Evolutionary conservation across 805 yeast genomes (phyloP), one percentile per base, ranked within the genome.

Genomic region (Spathaspora boniae): DNA sequence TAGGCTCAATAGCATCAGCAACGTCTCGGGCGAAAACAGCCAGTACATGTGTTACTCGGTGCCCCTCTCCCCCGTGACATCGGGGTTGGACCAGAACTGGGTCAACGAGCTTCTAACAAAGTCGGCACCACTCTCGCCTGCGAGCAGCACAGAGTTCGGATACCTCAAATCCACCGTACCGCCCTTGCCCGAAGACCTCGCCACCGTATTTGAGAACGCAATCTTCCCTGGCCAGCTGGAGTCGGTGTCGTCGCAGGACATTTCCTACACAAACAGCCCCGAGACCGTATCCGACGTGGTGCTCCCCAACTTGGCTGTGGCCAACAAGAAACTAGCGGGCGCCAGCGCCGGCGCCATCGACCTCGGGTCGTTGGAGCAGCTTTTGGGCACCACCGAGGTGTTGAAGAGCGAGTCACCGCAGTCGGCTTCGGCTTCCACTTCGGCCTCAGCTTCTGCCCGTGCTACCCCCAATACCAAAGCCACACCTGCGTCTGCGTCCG

Each of bases 321-420:
- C 54, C 30, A 45, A 44, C 42, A 17, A 29, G 29, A 48, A 47
- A 33, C 29, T 33, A 11, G 26, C 14, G n/a, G 41, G 46, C 24
- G 25, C 42, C n/a, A 6, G 22, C 14, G 19, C 12, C 12, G 40
- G 51, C 18, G 41, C 48, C 33, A 34, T 47, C 18, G 48, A 54
- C 3, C 51, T 60, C 8, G 45, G 47, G 26, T 47, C 51, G 3
- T 43, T 57, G 28, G 61, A 57, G 36, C 37, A 51, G 7, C 46
- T 57, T n/a, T 57, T 57, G 40, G 50, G 56, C 37, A 55, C 62
- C 19, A 53, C 51, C 25, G 62, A 53, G 24, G 51, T 55, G 20
- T 47, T 56, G 28, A 53, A 48, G 31, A 48, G 45, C 27, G 48
- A 43, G n/a, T 16, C 26, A 15, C n/a, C 15, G 12, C 9, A 11